These are phyloP conservation scores for Royoungia palumana DNA, from an alignment of 768 basidiomycete species.

Conservation along the genomic window DNA sequence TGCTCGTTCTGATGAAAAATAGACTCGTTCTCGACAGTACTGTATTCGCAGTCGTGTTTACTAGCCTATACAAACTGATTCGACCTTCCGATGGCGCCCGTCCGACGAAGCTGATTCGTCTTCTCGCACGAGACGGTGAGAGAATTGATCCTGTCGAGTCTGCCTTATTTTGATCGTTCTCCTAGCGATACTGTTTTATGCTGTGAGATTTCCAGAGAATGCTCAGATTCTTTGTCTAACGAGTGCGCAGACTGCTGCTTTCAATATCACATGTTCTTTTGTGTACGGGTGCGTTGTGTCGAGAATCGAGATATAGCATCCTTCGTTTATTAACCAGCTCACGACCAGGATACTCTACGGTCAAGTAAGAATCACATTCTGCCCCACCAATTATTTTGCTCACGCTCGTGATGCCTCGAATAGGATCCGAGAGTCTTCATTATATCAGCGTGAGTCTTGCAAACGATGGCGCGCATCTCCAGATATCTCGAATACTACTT, in stretches of 20 bases:
- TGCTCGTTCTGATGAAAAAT: background rate
- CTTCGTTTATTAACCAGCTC: background rate
- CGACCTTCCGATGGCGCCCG: background rate
- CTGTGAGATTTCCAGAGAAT: background rate
- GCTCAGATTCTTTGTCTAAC: background rate
- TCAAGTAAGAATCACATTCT: conserved; percentile 6
- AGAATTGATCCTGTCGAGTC: background rate
- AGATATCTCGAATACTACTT: too few relatives aligned
- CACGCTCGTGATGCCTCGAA: background rate
- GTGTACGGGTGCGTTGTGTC: conserved; percentile 15
- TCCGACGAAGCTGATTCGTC: conserved; percentile 4
- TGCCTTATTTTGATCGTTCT: background rate
- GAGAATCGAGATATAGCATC: background rate
- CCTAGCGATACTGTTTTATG: conserved; percentile 17
- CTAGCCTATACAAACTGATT: background rate
- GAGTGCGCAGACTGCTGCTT: conserved; percentile 1
- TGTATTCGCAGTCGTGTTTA: background rate
- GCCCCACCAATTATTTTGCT: too few relatives aligned
- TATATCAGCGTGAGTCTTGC: too few relatives aligned
- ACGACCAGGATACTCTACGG: conserved; percentile 7
- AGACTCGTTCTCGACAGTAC: conserved; percentile 1
- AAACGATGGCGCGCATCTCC: too few relatives aligned
- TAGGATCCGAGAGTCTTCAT: background rate
- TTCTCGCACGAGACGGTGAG: conserved; percentile 28
- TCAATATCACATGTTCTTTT: conserved; percentile 14